Evolutionary conservation across 2,329 filamentous ascomycete genomes (phyloP), one percentile per base, ranked within the genome.

Genomic region (Lithohypha guttulata): DNA sequence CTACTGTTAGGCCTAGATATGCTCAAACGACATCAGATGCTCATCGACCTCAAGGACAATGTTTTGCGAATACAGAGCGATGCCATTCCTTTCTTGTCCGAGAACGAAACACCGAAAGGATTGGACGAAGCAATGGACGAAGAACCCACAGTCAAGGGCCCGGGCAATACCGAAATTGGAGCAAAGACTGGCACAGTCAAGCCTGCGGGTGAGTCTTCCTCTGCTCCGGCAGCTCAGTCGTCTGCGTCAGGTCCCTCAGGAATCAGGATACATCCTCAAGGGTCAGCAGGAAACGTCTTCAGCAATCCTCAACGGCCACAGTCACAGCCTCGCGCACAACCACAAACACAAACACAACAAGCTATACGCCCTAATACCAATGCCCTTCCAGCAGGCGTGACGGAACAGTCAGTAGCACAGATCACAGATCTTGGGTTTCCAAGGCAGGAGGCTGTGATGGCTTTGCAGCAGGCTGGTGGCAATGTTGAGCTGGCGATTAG

Each of bases 11-110:
- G 91, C 3, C 67, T 98, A 28, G 91, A 98, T 60, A 98, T 98
- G 84, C 71, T 98, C 45, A 95, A 93, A 65, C 77, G 91, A 26
- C 87, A 96, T 61, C 89, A 94, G 61, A 91, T 89, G 23, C 82
- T 74, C 52, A 89, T 98, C 54, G 91, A 98, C 58, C 71, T 98
- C 9, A 73, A 77, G 47, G 81, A 80, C 54, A 85, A 91, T 54
- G 83, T 79, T 47, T 74, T 98, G 13, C 73, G 93, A 46, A 94
- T 98, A 51, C 83, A 91, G 53, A 84, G 81, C 41, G 79, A 86
- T 49, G 83, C 91, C 50, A 83, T 98, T 4, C 76, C 82, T 0
- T 98, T 98, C 60, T 67, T 98, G 9, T 82, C 84, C 32, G 91
- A 96, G 62, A 81, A 82, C 2, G 89, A 98, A 49, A 93, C 96